Evolutionary conservation across 2,329 filamentous ascomycete genomes (phyloP), one percentile per base, ranked within the genome.

Genomic region (Phyllosticta citriasiana): DNA sequence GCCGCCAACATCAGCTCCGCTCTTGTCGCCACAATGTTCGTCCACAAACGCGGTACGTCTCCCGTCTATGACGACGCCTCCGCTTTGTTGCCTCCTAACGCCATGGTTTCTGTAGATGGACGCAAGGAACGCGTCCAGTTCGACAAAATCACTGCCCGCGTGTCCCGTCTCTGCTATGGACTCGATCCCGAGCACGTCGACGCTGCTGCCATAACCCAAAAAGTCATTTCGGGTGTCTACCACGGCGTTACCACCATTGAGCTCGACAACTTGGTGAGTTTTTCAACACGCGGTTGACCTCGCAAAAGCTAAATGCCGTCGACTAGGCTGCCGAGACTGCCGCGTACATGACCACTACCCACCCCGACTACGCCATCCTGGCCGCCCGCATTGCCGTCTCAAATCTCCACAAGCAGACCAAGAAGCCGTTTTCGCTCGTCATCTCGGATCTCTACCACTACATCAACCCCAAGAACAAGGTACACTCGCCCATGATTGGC

Each of bases 101-200:
- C 26, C 33, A 25, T 22, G 25, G 14, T 30, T 35, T 61, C 57
- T 47, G 50, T 69, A 97, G 94, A 99, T 84, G 93, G 93, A 79
- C 94, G 94, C 82, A 96, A 97, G 82, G 94, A 99, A 84, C 94
- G 94, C 77, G 94, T 99, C 67, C 94, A 99, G 77, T 99, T 99
- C 81, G 94, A 99, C 84, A 99, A 99, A 82, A 99, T 99, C 84
- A 97, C 94, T 72, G 94, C 94, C 71, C 91, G 94, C 78, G 94
- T 99, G 68, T 97, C 94, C 55, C 87, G 94, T 72, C 83, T 99
- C 73, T 99, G 94, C 84, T 99, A 99, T 77, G 93, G 93, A 67
- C 88, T 99, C 63, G 94, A 99, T 74, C 85, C 89, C 57, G 93
- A 89, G 69, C 94, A 99, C 80, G 90, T 99, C 71, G 94, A 99